A percentile compares a stretch with the other conserved stretches of the same genome.
Evolutionary conservation across 495 filamentous ascomycete species (phyloP).

Genomic region (Cudoniella acicularis): DNA sequence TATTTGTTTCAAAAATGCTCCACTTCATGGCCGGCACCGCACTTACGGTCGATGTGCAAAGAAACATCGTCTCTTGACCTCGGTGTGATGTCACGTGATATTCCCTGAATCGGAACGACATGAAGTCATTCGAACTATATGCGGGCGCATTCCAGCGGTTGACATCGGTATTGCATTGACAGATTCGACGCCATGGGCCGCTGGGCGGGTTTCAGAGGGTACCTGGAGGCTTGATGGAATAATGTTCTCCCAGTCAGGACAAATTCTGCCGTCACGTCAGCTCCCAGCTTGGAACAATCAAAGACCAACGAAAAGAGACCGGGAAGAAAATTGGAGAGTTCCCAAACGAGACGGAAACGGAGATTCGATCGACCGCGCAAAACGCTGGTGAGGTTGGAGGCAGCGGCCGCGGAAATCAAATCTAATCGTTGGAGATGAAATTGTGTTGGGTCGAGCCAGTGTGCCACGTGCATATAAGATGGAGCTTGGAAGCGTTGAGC

Average conservation of each 20-base stretch:
- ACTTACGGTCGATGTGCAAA: too few species aligned
- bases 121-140: too few species aligned
- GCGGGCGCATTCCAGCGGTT: neutral
- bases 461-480: neutral
- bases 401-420: too few species aligned
- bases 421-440: too few species aligned
- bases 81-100: neutral
- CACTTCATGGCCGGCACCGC: too few species aligned
- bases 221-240: neutral
- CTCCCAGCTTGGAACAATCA: too few species aligned
- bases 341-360: constrained; percentile 1
- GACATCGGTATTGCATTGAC: neutral
- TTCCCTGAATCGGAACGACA: too few species aligned
- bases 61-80: neutral
- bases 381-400: too few species aligned
- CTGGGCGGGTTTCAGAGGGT: too few species aligned
- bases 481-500: neutral
- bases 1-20: too few species aligned
- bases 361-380: too few species aligned
- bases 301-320: constrained; percentile 4
- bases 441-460: neutral
- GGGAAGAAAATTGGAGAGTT: neutral
- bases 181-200: neutral
- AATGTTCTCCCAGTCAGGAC: neutral
- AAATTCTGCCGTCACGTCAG: too few species aligned